Evolutionary conservation across 2,329 filamentous ascomycete genomes (phyloP), one percentile per base, ranked within the genome.

Genomic region (Acephala macrosclerotiorum): DNA sequence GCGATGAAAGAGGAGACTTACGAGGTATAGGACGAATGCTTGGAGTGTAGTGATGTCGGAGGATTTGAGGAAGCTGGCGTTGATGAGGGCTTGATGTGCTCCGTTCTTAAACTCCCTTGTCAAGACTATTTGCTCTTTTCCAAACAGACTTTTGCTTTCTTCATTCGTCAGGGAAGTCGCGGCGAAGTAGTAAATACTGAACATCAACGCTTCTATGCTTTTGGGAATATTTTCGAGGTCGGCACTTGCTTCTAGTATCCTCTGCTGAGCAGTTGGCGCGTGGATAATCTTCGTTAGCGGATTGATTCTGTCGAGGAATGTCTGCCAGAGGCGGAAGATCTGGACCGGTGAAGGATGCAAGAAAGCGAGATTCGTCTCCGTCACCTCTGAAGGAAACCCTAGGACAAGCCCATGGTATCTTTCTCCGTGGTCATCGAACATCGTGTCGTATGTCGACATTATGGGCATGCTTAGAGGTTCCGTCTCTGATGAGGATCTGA

Each of bases 241-340:
- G 60, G 86, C 81, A 14, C 83, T 82, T 16, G 87, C 87, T 64
- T 88, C 85, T 62, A 91, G 84, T 49, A 92, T 84, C 60, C 83
- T 84, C 20, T 77, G 53, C 42, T 69, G 67, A 3, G 64, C 16
- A 11, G 62, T 61, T 2, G 67, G 65, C 5, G 45, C 57, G 33
- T 69, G 89, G 0, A 87, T 88, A 65, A 92, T 80, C 72, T 91
- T 91, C 57, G 91, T 80, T 5, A 92, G 75, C 0, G 89, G 88
- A 70, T 91, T 88, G 68, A 92, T 85, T 69, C 90, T 90, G 67
- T 87, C 84, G 58, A 91, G 82, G 73, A 90, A 92, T 18, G 87
- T 82, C 75, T 91, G 88, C 89, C 89, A 92, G 33, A 89, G 84
- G 45, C 85, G 84, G 0, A 82, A 83, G 51, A 90, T 87, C 66